Percentiles rank a stretch among this genome's conserved stretches.
These are phyloP conservation scores for Castanospermum australe DNA, from an alignment of 306 rosid genomes.

Conservation along the genomic window DNA sequence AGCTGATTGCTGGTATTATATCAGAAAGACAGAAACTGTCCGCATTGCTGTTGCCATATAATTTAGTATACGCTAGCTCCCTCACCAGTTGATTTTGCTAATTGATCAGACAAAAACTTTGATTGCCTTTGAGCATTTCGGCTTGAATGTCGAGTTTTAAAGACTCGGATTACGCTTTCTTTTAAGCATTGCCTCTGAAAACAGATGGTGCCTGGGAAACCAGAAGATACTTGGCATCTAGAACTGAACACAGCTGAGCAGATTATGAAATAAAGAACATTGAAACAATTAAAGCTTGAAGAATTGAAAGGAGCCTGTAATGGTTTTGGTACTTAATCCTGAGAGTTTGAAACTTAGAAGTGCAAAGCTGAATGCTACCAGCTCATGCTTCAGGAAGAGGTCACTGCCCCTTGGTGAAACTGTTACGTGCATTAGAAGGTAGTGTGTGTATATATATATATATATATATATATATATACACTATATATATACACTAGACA, in stretches of 20 bases:
- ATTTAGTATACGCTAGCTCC: conserved; percentile 50
- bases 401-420: conserved; percentile 60
- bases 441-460: not conserved
- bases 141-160: conserved; percentile 78
- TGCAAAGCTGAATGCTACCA: conserved; percentile 53
- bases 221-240: conserved; percentile 43
- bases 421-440: not conserved
- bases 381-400: conserved; percentile 52
- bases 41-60: conserved; percentile 56
- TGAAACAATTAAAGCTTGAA: conserved; percentile 64
- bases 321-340: conserved; percentile 56
- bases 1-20: conserved; percentile 53
- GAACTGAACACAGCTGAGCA: conserved; percentile 40
- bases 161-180: conserved; percentile 50
- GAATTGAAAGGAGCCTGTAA: conserved; percentile 72
- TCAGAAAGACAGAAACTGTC: conserved; percentile 55
- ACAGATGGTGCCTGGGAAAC: conserved; percentile 41
- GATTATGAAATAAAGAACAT: conserved; percentile 56
- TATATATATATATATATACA: too few relatives aligned
- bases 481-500: too few relatives aligned
- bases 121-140: conserved; percentile 63
- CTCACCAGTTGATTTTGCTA: conserved; percentile 45
- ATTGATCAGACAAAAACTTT: conserved; percentile 69
- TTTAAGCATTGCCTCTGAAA: conserved; percentile 56
- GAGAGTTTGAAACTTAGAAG: conserved; percentile 56